Conservation (phyloP, 23 red algal genomes). For the Gracilaria caudata region DNA sequence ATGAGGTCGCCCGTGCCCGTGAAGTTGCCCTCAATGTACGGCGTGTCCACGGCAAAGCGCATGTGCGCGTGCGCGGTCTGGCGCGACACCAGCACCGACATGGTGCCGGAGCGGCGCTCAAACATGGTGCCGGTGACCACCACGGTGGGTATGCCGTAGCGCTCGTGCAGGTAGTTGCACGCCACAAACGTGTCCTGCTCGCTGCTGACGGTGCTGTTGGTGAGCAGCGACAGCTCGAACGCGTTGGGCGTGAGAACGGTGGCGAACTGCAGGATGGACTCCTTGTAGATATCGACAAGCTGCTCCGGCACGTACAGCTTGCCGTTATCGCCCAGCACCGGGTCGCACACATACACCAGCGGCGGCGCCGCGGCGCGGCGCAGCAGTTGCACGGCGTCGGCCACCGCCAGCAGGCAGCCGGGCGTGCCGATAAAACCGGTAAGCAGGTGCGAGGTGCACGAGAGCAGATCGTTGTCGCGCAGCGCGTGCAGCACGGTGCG, state of each 20-base stretch:
- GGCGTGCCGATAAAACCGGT: conserved; percentile 83
- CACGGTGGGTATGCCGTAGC: conserved; percentile 43
- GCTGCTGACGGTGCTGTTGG: conserved; percentile 17
- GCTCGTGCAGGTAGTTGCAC: conserved; percentile 60
- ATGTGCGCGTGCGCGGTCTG: neutral
- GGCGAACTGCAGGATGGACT: conserved; percentile 59
- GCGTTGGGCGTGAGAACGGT: conserved; percentile 89
- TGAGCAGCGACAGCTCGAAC: conserved; percentile 86
- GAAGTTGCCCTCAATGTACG: conserved; percentile 68
- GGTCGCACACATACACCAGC: conserved; percentile 91
- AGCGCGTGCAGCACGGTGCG: conserved; percentile 62
- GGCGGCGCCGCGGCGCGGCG: neutral
- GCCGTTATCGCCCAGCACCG: conserved; percentile 92
- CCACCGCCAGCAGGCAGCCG: conserved; percentile 46
- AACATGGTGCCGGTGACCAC: conserved; percentile 69
- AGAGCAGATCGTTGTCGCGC: conserved; percentile 78
- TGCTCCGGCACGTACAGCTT: conserved; percentile 82
- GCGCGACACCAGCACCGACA: conserved; percentile 64
- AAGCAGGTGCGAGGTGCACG: conserved; percentile 73
- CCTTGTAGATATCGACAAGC: conserved; percentile 78
- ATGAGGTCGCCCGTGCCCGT: conserved; percentile 92
- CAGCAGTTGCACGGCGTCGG: conserved; percentile 55
- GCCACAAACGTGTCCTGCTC: conserved; percentile 60
- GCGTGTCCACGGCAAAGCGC: conserved; percentile 56
- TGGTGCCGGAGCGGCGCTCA: neutral